These are phyloP conservation scores for Suillus tomentosus DNA, from an alignment of 768 basidiomycete genomes.

Conservation along the genomic window DNA sequence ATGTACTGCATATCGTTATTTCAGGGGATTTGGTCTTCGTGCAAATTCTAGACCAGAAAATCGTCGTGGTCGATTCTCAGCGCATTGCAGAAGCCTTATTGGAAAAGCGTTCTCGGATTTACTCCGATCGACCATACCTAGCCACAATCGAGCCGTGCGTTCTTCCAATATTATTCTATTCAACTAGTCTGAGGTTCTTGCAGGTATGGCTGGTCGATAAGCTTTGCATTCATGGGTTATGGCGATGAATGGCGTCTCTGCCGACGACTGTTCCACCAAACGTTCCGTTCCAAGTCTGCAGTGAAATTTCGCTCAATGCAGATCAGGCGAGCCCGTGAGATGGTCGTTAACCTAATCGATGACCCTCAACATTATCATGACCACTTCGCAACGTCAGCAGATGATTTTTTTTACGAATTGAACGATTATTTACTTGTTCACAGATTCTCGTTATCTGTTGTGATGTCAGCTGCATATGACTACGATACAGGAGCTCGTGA, in stretches of 20 bases:
- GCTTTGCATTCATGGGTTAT: slow-evolving; percentile 7
- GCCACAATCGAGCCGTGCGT: slow-evolving; percentile 9
- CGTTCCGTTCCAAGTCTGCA: slow-evolving; percentile 37
- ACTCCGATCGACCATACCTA: slow-evolving; percentile 14
- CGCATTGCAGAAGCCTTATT: slow-evolving; percentile 4
- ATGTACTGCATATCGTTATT: not conserved
- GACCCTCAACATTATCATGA: slow-evolving; percentile 31
- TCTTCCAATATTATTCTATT: not conserved
- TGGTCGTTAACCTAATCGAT: slow-evolving; percentile 28
- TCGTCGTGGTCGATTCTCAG: slow-evolving; percentile 9
- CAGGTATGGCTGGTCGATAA: slow-evolving; percentile 9
- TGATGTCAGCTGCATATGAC: slow-evolving; percentile 11
- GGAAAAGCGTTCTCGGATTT: slow-evolving; percentile 13
- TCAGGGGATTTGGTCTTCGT: slow-evolving; percentile 10
- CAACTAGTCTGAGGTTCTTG: not conserved
- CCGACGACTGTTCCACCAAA: slow-evolving; percentile 39
- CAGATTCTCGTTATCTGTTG: slow-evolving; percentile 11
- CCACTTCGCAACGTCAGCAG: slow-evolving; percentile 20
- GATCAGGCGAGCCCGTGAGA: slow-evolving; percentile 22
- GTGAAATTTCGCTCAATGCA: slow-evolving; percentile 27
- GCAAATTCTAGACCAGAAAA: slow-evolving; percentile 7
- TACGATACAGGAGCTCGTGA: slow-evolving; percentile 5
- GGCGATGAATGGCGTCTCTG: slow-evolving; percentile 27
- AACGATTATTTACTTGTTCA: not conserved
- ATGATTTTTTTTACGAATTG: not conserved